These are phyloP conservation scores for Lichtheimia ornata DNA, from an alignment of 371 early-diverging fungal genomes.

Conservation along the genomic window DNA sequence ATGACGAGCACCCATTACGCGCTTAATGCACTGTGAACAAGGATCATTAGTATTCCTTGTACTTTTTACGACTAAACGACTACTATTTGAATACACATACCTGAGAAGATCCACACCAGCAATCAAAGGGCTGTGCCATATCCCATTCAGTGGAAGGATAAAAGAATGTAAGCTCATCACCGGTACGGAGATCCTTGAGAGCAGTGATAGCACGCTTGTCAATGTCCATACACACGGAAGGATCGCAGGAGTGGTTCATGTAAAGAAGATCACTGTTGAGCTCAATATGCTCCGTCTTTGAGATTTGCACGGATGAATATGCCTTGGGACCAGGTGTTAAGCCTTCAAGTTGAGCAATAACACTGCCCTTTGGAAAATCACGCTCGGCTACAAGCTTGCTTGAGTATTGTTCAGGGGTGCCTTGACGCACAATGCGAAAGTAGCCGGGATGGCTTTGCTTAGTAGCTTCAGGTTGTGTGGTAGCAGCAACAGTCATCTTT, in stretches of 20 bases:
- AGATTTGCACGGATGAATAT: slow-evolving; percentile 70
- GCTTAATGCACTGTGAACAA: slow-evolving; percentile 57
- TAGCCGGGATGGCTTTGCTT: slow-evolving; percentile 45
- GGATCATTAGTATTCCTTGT: neutral
- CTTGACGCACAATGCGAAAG: slow-evolving; percentile 52
- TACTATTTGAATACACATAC: slow-evolving; percentile 16
- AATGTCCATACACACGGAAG: slow-evolving; percentile 63
- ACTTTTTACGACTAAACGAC: no score
- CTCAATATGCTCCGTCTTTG: slow-evolving; percentile 65
- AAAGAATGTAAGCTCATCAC: slow-evolving; percentile 79
- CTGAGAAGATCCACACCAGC: slow-evolving; percentile 74
- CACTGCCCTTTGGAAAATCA: slow-evolving; percentile 54
- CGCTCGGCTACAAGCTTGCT: slow-evolving; percentile 58
- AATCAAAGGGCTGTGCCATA: slow-evolving; percentile 84
- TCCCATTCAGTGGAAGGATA: slow-evolving; percentile 87
- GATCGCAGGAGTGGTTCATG: slow-evolving; percentile 61
- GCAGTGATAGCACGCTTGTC: slow-evolving; percentile 57
- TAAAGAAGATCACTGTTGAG: slow-evolving; percentile 65
- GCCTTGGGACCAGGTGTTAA: slow-evolving; percentile 56
- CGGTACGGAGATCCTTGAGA: slow-evolving; percentile 54
- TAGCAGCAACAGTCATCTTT: slow-evolving; percentile 12
- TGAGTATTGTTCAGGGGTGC: slow-evolving; percentile 48
- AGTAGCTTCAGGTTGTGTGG: slow-evolving; percentile 3
- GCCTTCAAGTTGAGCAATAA: slow-evolving; percentile 57
- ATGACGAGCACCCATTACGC: slow-evolving; percentile 62